Conservation (phyloP, 768 basidiomycete species). For the Rhizopogon roseolus region DNA sequence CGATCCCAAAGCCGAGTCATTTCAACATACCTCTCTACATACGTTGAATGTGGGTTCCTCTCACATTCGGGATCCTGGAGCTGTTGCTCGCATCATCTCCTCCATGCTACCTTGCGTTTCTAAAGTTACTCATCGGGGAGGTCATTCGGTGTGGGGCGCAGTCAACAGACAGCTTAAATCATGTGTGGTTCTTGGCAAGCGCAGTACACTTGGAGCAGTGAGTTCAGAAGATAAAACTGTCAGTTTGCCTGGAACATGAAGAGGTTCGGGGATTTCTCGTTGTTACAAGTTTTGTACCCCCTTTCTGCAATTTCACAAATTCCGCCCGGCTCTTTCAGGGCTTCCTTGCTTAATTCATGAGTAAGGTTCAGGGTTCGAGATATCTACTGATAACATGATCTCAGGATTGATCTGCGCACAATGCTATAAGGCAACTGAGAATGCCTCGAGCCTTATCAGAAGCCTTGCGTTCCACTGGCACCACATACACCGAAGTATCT, state of each 20-base stretch:
- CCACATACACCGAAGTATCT: background rate
- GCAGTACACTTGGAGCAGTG: too few species aligned
- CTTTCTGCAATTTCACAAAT: background rate
- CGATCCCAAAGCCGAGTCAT: too few species aligned
- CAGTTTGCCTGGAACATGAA: background rate
- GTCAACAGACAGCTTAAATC: too few species aligned
- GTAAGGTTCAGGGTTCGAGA: background rate
- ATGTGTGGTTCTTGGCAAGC: too few species aligned
- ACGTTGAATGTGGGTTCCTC: too few species aligned
- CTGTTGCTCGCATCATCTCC: too few species aligned
- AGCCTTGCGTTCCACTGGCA: background rate
- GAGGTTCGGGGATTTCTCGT: background rate
- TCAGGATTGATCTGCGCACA: background rate
- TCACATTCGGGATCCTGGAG: too few species aligned
- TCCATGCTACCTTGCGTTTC: too few species aligned
- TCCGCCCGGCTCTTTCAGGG: background rate
- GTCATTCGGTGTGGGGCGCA: too few species aligned
- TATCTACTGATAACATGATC: background rate
- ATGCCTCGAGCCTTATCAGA: background rate
- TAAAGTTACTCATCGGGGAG: too few species aligned
- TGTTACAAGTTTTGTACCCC: background rate
- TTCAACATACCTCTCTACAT: too few species aligned
- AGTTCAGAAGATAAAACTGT: conserved; percentile 2
- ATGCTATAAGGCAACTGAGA: background rate
- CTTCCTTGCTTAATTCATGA: background rate